Evolutionary conservation across 225 moss, liverwort and hornwort genomes (phyloP).

Genomic region (Polytrichum formosum): DNA sequence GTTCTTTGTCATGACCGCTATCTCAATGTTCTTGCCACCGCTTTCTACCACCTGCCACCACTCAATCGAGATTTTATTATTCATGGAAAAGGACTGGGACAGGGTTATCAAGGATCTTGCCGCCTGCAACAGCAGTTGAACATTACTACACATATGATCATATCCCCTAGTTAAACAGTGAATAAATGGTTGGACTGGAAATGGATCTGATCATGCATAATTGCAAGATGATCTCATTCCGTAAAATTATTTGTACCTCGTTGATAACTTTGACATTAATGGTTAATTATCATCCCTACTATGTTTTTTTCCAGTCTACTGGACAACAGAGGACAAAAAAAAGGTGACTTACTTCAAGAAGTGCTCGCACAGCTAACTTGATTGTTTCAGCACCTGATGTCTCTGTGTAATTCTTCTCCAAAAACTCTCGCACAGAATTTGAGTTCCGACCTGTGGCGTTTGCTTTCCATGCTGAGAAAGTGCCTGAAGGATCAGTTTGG

Average conservation of each 20-base stretch:
- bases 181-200: too few species aligned
- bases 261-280: too few species aligned
- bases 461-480: constrained; percentile 97
- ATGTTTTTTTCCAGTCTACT: too few species aligned
- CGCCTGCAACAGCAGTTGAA: too few species aligned
- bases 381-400: constrained; percentile 90
- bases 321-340: too few species aligned
- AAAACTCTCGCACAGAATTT: constrained; percentile 83
- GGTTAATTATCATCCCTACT: too few species aligned
- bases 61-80: constrained; percentile 8
- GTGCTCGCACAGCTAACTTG: constrained; percentile 91
- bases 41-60: constrained; percentile 93
- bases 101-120: too few species aligned
- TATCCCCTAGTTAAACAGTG: too few species aligned
- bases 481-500: constrained; percentile 97
- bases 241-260: too few species aligned
- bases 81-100: neutral
- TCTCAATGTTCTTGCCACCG: constrained; percentile 96
- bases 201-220: too few species aligned
- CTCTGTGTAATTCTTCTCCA: constrained; percentile 95
- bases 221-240: too few species aligned
- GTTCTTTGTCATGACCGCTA: constrained; percentile 86
- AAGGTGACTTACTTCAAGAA: constrained; percentile 68
- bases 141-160: too few species aligned
- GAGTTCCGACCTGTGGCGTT: constrained; percentile 92